A percentile compares a stretch with the other conserved stretches of the same genome.
phyloP scores from a whole-genome alignment of 176 grass and related monocot genomes.

The Triticum dicoccoides region DNA sequence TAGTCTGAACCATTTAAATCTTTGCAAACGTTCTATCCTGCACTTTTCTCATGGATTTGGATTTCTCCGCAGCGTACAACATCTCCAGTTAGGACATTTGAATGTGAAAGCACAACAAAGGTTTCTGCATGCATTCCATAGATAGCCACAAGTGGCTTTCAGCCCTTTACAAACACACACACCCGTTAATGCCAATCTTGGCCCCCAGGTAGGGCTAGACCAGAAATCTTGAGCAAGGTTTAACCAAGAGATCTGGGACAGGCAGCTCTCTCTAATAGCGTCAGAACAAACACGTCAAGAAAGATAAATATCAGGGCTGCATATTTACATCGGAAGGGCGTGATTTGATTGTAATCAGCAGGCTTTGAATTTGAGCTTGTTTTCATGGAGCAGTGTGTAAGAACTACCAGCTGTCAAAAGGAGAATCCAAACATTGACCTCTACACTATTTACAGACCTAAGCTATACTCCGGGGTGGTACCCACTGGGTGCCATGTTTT shows the following conservation, averaged over 20 bases:
- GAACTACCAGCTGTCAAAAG: constrained; percentile 31
- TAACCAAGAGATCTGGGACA: neutral
- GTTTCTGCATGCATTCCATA: neutral
- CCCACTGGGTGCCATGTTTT: constrained; percentile 46
- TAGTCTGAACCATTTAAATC: neutral
- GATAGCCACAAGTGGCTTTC: neutral
- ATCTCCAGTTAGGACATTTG: neutral
- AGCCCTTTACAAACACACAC: neutral
- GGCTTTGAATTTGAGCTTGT: constrained; percentile 34
- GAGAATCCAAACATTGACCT: constrained; percentile 17
- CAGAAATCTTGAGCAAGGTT: neutral
- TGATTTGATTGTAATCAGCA: constrained; percentile 32
- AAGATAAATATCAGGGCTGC: neutral
- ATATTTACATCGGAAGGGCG: constrained; percentile 20
- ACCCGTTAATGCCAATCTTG: neutral
- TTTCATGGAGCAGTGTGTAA: constrained; percentile 28
- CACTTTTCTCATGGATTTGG: too few species aligned
- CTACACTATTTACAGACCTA: constrained; percentile 46
- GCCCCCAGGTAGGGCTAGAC: neutral
- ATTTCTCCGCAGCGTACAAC: neutral
- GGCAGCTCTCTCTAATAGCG: neutral
- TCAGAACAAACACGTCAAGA: neutral
- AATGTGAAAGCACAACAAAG: neutral
- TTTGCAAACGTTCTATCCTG: neutral
- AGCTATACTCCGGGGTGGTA: constrained; percentile 81